Base-by-base conservation (phyloP, 2,329 filamentous ascomycete species). In the Cercospora berteroae region DNA sequence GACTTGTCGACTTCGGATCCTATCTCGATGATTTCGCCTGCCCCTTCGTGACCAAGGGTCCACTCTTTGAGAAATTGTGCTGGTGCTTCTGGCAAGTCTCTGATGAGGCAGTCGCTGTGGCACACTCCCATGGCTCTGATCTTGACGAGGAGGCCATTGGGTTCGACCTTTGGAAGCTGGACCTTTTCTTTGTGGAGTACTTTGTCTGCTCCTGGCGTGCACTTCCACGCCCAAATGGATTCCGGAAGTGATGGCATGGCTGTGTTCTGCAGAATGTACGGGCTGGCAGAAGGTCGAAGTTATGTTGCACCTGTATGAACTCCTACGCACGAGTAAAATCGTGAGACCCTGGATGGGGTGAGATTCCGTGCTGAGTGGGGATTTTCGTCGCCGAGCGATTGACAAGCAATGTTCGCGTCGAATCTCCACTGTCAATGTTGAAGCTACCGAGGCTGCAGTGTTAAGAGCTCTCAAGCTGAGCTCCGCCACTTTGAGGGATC, bases 81-180 rank as follows among this genome's bases (percentile, higher is more conserved):
- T 7, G 62, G 25, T 1, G 64, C 36, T 20, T 63, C 42, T 36
- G 77, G 72, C 8, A 71, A 66, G 29, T 68, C 74, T 13, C 77
- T 71, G 7, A 79, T 73, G 13, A 73, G 73, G 63, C 77, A 75
- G 61, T 79, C 78, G 36, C 74, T 77, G 39, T 77, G 75, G 60
- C 77, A 79, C 10, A 79, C 77, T 18, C 77, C 77, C 31, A 76
- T 76, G 36, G 78, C 78, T 42, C 76, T 67, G 65, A 79, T 74
- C 60, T 77, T 78, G 67, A 77, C 69, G 6, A 79, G 70, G 29
- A 79, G 71, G 7, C 74, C 73, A 4, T 72, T 76, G 8, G 73
- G 63, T 9, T 69, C 60, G 8, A 71, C 61, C 10, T 66, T 48
- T 0, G 78, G 78, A 4, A 78, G 70, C 1, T 74, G 71, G 6